Evolutionary conservation across 2,329 filamentous ascomycete species (phyloP).

Genomic region (Daldinia eschscholtzii): DNA sequence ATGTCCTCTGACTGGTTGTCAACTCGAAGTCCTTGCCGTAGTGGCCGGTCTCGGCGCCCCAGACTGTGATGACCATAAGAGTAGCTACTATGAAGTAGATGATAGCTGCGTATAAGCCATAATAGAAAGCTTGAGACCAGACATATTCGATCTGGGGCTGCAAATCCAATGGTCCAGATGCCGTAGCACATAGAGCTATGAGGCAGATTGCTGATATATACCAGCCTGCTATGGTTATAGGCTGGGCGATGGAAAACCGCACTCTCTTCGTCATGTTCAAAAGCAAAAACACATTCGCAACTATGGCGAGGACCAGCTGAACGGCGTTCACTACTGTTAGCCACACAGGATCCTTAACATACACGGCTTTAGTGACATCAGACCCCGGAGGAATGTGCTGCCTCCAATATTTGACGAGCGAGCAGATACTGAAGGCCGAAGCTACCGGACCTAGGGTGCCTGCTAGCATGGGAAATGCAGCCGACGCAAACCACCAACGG

Average conservation of each 20-base stretch:
- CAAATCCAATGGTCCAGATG: conserved; percentile 67
- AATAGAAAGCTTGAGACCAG: conserved; percentile 87
- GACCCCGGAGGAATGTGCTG: conserved; percentile 65
- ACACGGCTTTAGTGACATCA: conserved; percentile 62
- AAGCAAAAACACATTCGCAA: conserved; percentile 84
- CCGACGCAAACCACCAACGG: conserved; percentile 74
- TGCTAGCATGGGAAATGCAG: conserved; percentile 81
- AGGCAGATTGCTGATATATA: conserved; percentile 74
- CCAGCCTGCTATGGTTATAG: conserved; percentile 87
- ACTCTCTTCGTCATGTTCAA: conserved; percentile 88
- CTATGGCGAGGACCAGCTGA: conserved; percentile 80
- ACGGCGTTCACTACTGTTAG: conserved; percentile 80
- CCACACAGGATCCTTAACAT: conserved; percentile 78
- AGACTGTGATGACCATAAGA: conserved; percentile 82
- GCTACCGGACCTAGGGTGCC: conserved; percentile 88
- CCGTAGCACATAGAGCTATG: conserved; percentile 74
- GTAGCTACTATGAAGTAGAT: conserved; percentile 85
- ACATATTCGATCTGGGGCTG: conserved; percentile 65
- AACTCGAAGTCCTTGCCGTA: conserved; percentile 84
- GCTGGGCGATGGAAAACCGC: conserved; percentile 84
- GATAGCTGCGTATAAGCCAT: conserved; percentile 81
- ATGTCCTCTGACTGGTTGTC: conserved; percentile 82
- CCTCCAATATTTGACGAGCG: conserved; percentile 85
- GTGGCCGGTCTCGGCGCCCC: conserved; percentile 76
- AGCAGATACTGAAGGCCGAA: conserved; percentile 88